phyloP scores from a whole-genome alignment of 352 stramenopile genomes.

The Globisporangium megalacanthum region DNA sequence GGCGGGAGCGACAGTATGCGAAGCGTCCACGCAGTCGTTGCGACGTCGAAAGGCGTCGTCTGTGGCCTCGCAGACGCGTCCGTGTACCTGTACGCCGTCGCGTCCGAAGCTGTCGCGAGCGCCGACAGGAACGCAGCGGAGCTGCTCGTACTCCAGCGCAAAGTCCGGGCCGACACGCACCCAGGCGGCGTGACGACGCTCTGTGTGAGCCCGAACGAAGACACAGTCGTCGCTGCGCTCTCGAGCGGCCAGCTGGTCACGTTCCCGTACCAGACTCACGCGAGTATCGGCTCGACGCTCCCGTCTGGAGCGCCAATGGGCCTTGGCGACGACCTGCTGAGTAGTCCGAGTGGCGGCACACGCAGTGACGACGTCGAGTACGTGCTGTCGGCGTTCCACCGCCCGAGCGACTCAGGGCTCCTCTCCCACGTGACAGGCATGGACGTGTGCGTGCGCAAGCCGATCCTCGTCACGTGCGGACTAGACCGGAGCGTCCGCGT shows the following conservation, averaged over 20 bases:
- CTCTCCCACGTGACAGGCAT: conserved; percentile 73
- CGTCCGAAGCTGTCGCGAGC: conserved; percentile 22
- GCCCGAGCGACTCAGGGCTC: conserved; percentile 46
- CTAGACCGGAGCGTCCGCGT: conserved; percentile 87
- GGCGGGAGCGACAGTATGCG: conserved; percentile 22
- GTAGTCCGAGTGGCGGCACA: conserved; percentile 8
- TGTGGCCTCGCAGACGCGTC: conserved; percentile 68
- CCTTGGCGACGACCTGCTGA: conserved; percentile 15
- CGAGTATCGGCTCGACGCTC: conserved; percentile 14
- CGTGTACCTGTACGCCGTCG: conserved; percentile 64
- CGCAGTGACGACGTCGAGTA: conserved; percentile 69
- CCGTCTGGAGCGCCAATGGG: conserved; percentile 9
- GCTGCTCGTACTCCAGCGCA: conserved; percentile 49
- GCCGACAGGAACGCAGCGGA: conserved; percentile 26
- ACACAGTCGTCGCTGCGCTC: conserved; percentile 58
- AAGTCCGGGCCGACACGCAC: conserved; percentile 55
- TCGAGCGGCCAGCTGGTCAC: conserved; percentile 61
- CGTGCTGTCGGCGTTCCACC: conserved; percentile 67
- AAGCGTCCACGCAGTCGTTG: conserved; percentile 51
- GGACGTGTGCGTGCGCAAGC: conserved; percentile 91
- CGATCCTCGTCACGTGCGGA: conserved; percentile 86
- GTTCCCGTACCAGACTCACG: conserved; percentile 66
- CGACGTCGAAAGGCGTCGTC: conserved; percentile 71
- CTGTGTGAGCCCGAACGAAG: conserved; percentile 73
- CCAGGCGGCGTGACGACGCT: conserved; percentile 39